Base-by-base conservation (phyloP, 345 rosid species). In the Ricinus communis region DNA sequence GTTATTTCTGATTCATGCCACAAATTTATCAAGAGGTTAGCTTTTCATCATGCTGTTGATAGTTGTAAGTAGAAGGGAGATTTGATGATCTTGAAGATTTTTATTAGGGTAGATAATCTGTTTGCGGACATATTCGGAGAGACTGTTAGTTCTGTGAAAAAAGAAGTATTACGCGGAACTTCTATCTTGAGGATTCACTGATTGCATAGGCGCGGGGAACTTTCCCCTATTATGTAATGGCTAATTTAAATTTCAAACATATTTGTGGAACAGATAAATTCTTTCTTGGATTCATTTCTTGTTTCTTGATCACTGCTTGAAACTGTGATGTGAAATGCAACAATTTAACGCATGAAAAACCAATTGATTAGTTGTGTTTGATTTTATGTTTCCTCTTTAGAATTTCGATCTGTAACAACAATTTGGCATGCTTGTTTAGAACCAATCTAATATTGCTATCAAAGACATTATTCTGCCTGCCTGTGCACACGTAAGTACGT, bases 1-100 rank as follows among this genome's bases (percentile, higher is more conserved):
- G n/a, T 51, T 66, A 66, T 47, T 25, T 59, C 40, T 46, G 52
- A 36, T 73, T 15, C 66, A 50, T 56, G 16, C 66, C 15, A 46
- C 41, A 21, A 11, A 45, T 30, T 12, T 31, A 8, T 15, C n/a
- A n/a, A 0, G 25, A 49, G 66, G 41, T 14, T 16, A 19, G n/a
- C 50, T 55, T 40, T 8, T 46, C 22, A 31, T 24, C 38, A 56
- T 36, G 14, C 60, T 27, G 25, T 50, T 25, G 38, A 72, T 55
- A 21, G 10, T 15, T 8, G 43, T 7, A 46, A 58, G 66, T 19
- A 40, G 62, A 36, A 67, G 33, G 24, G 43, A 47, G 63, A 45
- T n/a, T n/a, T n/a, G 31, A 30, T 30, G 46, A 54, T 36, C 47
- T 22, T 14, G 45, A 25, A n/a, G 56, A 53, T 40, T 62, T 40